Conservation (phyloP, 2,329 filamentous ascomycete genomes). For the Aspergillus carbonarius region DNA sequence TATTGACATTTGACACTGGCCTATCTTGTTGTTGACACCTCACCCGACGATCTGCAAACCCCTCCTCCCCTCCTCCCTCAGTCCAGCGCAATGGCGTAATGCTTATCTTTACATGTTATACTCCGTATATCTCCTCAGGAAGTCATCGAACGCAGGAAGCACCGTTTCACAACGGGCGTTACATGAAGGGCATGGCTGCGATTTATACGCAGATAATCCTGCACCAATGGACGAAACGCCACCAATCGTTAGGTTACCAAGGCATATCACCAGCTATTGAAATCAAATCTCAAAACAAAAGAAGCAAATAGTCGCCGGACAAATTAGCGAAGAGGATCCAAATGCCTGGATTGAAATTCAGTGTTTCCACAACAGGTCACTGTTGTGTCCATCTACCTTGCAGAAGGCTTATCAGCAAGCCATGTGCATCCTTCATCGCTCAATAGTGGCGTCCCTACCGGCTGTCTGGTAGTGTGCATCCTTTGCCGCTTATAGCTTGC, state of each 20-base stretch:
- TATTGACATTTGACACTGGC: conserved; percentile 4
- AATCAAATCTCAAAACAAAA: neutral
- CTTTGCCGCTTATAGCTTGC: conserved; percentile 4
- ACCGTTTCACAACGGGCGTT: neutral
- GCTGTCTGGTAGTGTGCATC: conserved; percentile 3
- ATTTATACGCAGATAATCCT: neutral
- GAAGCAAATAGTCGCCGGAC: neutral
- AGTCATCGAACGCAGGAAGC: neutral
- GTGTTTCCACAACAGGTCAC: neutral
- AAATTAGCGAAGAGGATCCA: neutral
- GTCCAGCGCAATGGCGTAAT: neutral
- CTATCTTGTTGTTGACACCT: neutral
- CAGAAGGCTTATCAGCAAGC: neutral
- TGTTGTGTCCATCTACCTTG: neutral
- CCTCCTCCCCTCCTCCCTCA: neutral
- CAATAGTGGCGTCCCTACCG: conserved; percentile 5
- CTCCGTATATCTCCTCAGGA: neutral
- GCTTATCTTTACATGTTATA: neutral
- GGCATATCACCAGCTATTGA: neutral
- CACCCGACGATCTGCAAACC: neutral
- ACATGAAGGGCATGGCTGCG: neutral
- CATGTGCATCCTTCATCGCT: neutral
- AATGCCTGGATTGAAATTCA: neutral
- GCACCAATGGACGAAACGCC: neutral
- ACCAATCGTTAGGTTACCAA: neutral